Conservation (phyloP, 306 rosid species). For the Ammopiptanthus mongolicus region DNA sequence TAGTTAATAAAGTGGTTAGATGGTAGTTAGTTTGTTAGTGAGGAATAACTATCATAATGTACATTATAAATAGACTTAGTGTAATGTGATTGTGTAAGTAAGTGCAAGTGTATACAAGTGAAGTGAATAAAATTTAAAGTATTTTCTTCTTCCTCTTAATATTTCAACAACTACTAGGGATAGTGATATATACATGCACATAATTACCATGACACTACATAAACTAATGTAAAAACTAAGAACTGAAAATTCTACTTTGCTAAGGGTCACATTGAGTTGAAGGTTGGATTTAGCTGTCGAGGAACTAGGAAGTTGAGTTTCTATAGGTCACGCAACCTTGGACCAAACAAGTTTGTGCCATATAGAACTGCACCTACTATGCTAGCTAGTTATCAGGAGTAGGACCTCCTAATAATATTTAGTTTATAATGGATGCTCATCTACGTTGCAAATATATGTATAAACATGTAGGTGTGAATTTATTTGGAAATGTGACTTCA, state of each 20-base stretch:
- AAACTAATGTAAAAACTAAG: neutral
- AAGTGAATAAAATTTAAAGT: too few species aligned
- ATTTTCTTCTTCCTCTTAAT: too few species aligned
- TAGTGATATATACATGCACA: neutral
- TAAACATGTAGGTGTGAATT: neutral
- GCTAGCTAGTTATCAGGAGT: neutral
- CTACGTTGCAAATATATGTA: neutral
- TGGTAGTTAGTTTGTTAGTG: too few species aligned
- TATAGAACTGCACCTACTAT: neutral
- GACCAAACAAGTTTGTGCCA: constrained; percentile 28
- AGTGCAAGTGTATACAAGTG: too few species aligned
- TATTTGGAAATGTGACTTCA: neutral
- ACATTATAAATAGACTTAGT: too few species aligned
- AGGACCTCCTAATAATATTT: neutral
- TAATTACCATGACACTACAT: neutral
- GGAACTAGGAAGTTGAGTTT: constrained; percentile 28
- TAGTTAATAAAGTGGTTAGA: too few species aligned
- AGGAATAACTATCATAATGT: too few species aligned
- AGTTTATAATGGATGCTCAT: neutral
- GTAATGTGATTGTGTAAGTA: too few species aligned
- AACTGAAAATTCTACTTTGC: neutral
- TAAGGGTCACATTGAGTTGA: constrained; percentile 23
- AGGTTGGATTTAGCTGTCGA: constrained; percentile 21
- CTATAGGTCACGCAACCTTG: constrained; percentile 18
- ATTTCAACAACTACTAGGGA: too few species aligned